phyloP scores from a whole-genome alignment of 2,329 filamentous ascomycete genomes.

The Fusarium verrucosum region DNA sequence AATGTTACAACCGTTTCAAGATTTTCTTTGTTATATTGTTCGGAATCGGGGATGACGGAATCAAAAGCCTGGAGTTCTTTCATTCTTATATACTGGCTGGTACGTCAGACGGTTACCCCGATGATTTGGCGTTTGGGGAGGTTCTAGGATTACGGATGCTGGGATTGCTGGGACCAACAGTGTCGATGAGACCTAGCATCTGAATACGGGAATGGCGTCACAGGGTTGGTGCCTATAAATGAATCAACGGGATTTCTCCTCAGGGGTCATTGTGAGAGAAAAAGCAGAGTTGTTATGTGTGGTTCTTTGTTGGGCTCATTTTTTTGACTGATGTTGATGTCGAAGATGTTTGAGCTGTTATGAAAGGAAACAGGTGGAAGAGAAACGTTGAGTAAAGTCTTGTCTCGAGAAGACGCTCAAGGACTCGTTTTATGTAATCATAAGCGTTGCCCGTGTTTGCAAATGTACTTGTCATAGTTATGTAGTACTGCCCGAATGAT shows the following conservation, averaged over 20 bases:
- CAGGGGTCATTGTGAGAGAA: constrained; percentile 10
- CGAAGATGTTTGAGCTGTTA: constrained; percentile 7
- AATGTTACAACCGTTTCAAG: constrained; percentile 27
- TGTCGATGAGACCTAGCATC: constrained; percentile 9
- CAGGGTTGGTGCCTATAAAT: constrained; percentile 14
- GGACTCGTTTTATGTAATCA: constrained; percentile 39
- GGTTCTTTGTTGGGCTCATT: neutral
- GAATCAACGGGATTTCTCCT: constrained; percentile 12
- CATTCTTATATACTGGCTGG: constrained; percentile 43
- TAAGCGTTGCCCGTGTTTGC: constrained; percentile 28
- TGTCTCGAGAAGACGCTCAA: neutral
- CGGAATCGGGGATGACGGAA: constrained; percentile 31
- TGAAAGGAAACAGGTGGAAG: constrained; percentile 6
- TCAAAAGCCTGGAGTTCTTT: constrained; percentile 48
- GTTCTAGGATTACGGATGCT: constrained; percentile 25
- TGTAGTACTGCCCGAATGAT: constrained; percentile 27
- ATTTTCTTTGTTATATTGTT: constrained; percentile 35
- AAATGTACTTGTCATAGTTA: constrained; percentile 23
- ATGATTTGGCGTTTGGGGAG: constrained; percentile 42
- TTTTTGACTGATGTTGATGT: neutral
- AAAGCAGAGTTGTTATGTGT: constrained; percentile 1
- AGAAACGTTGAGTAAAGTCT: constrained; percentile 9
- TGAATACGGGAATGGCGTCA: constrained; percentile 22
- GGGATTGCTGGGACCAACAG: constrained; percentile 21
- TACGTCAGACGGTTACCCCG: constrained; percentile 34